phyloP scores from a whole-genome alignment of 306 rosid genomes.

The Castanospermum australe region DNA sequence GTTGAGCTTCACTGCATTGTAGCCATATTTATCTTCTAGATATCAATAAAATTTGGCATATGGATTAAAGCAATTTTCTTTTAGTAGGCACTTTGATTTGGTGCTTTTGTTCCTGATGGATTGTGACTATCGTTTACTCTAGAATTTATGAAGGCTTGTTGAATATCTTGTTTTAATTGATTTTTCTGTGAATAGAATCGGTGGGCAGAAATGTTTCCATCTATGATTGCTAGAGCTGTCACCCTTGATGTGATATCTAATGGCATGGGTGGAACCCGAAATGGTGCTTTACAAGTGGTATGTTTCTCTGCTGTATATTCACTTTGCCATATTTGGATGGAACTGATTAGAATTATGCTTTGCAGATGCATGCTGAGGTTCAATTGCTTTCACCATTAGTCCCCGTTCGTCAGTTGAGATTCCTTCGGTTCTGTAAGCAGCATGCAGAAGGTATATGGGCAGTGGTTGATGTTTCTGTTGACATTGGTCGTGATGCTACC shows the following conservation, averaged over 20 bases:
- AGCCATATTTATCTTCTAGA: neutral
- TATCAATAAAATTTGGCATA: neutral
- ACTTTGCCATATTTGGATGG: neutral
- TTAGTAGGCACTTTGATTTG: neutral
- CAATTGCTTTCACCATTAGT: conserved; percentile 86
- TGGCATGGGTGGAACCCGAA: conserved; percentile 72
- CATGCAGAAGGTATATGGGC: conserved; percentile 91
- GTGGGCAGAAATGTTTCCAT: conserved; percentile 82
- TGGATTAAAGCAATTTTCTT: neutral
- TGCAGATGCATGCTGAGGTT: conserved; percentile 82
- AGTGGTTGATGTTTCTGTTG: conserved; percentile 86
- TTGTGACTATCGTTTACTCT: neutral
- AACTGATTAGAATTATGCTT: conserved; percentile 15
- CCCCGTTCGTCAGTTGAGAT: conserved; percentile 66
- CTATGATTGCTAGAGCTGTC: conserved; percentile 66
- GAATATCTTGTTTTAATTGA: conserved; percentile 18
- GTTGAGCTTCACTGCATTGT: neutral
- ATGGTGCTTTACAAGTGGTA: conserved; percentile 82
- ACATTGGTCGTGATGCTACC: conserved; percentile 49
- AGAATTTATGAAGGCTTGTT: conserved; percentile 13
- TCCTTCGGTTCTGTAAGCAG: conserved; percentile 89
- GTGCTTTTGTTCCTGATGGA: neutral
- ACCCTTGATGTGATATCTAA: conserved; percentile 60
- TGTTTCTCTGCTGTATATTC: conserved; percentile 16
- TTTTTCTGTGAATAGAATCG: conserved; percentile 56